phyloP scores from a whole-genome alignment of 768 basidiomycete genomes.

The Auricularia heimuer region DNA sequence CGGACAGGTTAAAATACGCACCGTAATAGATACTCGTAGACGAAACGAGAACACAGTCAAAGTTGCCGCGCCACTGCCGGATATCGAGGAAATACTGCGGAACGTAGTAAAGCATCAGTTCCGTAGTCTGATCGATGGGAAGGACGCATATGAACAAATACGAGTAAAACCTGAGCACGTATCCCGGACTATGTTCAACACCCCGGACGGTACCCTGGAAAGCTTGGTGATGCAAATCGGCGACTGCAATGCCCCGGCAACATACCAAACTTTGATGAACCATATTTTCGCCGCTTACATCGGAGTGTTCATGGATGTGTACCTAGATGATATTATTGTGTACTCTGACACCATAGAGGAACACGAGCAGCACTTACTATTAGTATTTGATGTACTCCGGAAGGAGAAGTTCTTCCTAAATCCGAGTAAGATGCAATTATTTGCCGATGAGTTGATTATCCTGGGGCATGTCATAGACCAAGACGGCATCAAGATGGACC shows the following conservation, averaged over 20 bases:
- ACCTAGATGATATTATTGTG: constrained; percentile 14
- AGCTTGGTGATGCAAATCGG: constrained; percentile 15
- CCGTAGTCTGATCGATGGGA: constrained; percentile 10
- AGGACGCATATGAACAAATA: constrained; percentile 14
- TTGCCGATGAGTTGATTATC: too few relatives aligned
- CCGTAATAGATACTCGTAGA: constrained; percentile 4
- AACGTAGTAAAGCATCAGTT: constrained; percentile 3
- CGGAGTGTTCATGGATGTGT: constrained; percentile 15
- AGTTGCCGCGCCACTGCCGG: constrained; percentile 5
- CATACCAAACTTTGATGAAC: constrained; percentile 11
- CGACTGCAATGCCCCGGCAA: constrained; percentile 14
- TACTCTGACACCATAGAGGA: constrained; percentile 25
- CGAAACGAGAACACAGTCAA: constrained; percentile 8
- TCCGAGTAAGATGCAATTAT: too few relatives aligned
- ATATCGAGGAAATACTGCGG: constrained; percentile 1
- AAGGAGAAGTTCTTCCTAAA: background rate
- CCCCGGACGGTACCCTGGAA: constrained; percentile 13
- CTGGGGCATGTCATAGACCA: too few relatives aligned
- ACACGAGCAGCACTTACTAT: constrained; percentile 16
- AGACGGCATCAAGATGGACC: too few relatives aligned
- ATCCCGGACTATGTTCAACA: constrained; percentile 10
- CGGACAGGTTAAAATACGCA: constrained; percentile 1
- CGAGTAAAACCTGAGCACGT: constrained; percentile 12
- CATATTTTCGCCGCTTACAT: constrained; percentile 12
- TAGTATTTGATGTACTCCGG: constrained; percentile 9